Conservation (phyloP, 495 filamentous ascomycete genomes). For the Hypoxylon subgilvum region DNA sequence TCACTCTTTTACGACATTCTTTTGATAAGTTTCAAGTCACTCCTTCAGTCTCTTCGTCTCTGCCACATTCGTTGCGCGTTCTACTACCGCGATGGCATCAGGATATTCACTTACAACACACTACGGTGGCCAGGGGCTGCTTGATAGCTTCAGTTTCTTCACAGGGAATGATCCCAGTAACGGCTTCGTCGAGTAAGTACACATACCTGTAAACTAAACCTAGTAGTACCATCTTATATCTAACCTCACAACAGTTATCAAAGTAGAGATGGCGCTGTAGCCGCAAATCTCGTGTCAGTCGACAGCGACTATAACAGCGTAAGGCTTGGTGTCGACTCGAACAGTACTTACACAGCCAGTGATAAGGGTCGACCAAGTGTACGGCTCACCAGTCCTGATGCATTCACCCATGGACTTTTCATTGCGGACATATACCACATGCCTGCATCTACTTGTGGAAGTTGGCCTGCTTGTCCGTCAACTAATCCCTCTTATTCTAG, state of each 20-base stretch:
- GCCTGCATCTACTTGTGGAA: conserved; percentile 70
- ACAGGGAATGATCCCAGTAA: conserved; percentile 36
- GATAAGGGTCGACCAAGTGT: conserved; percentile 66
- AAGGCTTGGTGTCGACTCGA: conserved; percentile 53
- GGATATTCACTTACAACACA: conserved; percentile 41
- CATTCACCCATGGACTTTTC: conserved; percentile 68
- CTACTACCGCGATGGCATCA: conserved; percentile 23
- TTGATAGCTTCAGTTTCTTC: conserved; percentile 43
- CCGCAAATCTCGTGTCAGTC: conserved; percentile 43
- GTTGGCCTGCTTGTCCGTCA: conserved; percentile 68
- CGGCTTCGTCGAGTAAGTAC: conserved; percentile 42
- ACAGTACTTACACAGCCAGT: conserved; percentile 41
- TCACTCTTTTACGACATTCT: conserved; percentile 11
- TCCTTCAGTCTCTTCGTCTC: conserved; percentile 24
- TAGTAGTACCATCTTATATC: neutral
- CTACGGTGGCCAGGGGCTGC: conserved; percentile 42
- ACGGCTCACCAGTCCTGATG: conserved; percentile 65
- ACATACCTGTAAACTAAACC: neutral
- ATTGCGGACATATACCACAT: conserved; percentile 73
- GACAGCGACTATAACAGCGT: conserved; percentile 54
- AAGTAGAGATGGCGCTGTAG: conserved; percentile 39
- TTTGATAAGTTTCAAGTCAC: conserved; percentile 28
- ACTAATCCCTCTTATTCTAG: neutral
- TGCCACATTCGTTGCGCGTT: conserved; percentile 1
- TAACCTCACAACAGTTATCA: conserved; percentile 35